Conservation (phyloP, 164 flowering plant species). For the Buxus sempervirens region DNA sequence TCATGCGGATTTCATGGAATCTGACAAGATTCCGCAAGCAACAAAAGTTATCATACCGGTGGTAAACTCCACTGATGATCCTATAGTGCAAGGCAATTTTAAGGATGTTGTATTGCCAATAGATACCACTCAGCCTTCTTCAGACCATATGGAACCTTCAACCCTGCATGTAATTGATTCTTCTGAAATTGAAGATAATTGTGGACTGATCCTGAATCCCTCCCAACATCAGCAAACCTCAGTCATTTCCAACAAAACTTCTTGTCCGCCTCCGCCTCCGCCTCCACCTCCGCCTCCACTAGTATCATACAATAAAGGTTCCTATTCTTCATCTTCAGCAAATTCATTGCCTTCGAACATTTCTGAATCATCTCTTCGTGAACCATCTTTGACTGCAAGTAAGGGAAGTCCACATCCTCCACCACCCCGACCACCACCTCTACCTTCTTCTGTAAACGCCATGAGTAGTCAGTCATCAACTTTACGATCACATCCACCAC, state of each 20-base stretch:
- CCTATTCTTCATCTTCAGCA: not conserved
- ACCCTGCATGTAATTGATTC: slow-evolving; percentile 20
- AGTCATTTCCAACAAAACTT: not conserved
- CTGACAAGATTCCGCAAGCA: slow-evolving; percentile 27
- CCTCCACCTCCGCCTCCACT: not conserved
- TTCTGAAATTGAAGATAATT: not conserved
- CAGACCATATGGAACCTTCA: slow-evolving; percentile 18
- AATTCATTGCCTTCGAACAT: not conserved
- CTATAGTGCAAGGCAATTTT: slow-evolving; percentile 28
- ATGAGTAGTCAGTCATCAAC: not conserved
- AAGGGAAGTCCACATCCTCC: slow-evolving; percentile 16
- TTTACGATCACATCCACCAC: not conserved
- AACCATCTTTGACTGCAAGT: slow-evolving; percentile 12
- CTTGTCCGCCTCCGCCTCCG: slow-evolving; percentile 7
- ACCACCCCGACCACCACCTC: slow-evolving; percentile 13
- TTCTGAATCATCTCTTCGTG: slow-evolving; percentile 5
- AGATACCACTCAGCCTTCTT: slow-evolving; percentile 28
- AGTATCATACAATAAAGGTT: not conserved
- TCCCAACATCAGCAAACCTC: slow-evolving; percentile 7
- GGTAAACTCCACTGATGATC: slow-evolving; percentile 29
- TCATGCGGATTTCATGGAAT: slow-evolving; percentile 43
- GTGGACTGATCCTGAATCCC: not conserved
- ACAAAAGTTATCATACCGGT: slow-evolving; percentile 10
- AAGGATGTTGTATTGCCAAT: slow-evolving; percentile 33
- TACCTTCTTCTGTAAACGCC: not conserved